phyloP scores from a whole-genome alignment of 148 eudicot genomes.

The Chenopodium berlandieri region DNA sequence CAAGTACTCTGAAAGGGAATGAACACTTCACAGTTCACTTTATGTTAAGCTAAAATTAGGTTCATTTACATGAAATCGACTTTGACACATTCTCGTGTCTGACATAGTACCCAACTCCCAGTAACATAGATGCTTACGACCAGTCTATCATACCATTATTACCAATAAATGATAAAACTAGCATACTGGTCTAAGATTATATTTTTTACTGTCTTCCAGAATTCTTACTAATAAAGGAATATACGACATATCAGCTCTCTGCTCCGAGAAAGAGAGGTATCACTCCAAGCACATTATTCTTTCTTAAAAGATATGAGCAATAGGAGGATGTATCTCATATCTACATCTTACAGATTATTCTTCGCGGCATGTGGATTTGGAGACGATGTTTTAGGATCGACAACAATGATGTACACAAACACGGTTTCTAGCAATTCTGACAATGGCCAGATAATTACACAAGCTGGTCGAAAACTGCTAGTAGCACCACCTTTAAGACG shows the following conservation, averaged over 20 bases:
- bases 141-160: no score
- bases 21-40: background rate
- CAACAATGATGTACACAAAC: conserved; percentile 73
- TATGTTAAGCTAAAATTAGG: no score
- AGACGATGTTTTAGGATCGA: conserved; percentile 65
- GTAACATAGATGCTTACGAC: background rate
- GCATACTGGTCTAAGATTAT: background rate
- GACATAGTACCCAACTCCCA: background rate
- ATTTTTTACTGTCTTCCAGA: conserved; percentile 40
- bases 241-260: conserved; percentile 81
- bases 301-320: background rate
- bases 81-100: background rate
- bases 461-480: conserved; percentile 55
- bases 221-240: conserved; percentile 63
- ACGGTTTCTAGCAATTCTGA: conserved; percentile 26
- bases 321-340: background rate
- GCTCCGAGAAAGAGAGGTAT: conserved; percentile 68
- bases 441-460: conserved; percentile 29
- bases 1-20: no score
- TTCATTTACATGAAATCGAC: background rate
- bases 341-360: conserved; percentile 44
- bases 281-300: background rate
- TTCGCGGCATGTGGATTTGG: conserved; percentile 86
- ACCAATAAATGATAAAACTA: background rate
- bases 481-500: conserved; percentile 46